Conservation (phyloP, 1,284 basidiomycete species). For the Cystobasidium slooffiae region DNA sequence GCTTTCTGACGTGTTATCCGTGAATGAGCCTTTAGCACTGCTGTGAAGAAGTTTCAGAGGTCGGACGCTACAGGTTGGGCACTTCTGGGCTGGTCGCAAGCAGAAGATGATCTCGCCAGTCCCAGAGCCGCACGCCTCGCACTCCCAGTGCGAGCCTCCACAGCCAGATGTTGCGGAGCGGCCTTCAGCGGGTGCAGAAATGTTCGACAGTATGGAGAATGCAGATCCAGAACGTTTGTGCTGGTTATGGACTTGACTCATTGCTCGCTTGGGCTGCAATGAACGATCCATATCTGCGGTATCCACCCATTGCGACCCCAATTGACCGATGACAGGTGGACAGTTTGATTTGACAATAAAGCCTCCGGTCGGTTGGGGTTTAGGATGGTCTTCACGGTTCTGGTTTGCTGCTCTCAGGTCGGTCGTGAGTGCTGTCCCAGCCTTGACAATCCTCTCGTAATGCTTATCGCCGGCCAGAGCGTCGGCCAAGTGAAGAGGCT, state of each 20-base stretch:
- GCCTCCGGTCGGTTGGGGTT: constrained; percentile 34
- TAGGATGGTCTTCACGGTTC: constrained; percentile 39
- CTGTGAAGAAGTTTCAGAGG: constrained; percentile 27
- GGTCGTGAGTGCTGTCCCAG: constrained; percentile 26
- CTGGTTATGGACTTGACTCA: constrained; percentile 19
- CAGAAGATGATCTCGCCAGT: constrained; percentile 36
- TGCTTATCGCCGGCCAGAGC: constrained; percentile 34
- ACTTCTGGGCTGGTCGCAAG: constrained; percentile 25
- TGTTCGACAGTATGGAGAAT: constrained; percentile 9
- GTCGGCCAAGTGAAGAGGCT: constrained; percentile 37
- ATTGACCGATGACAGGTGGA: constrained; percentile 36
- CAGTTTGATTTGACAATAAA: constrained; percentile 36
- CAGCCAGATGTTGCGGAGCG: background rate
- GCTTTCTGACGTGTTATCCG: background rate
- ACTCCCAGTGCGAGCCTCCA: constrained; percentile 26
- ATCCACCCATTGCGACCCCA: constrained; percentile 28
- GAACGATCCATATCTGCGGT: background rate
- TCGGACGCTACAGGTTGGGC: constrained; percentile 1
- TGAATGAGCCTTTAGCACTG: background rate
- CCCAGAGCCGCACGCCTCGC: constrained; percentile 35
- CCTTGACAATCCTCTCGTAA: constrained; percentile 39
- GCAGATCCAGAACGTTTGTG: constrained; percentile 17
- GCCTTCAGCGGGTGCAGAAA: constrained; percentile 21
- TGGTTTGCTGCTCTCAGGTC: constrained; percentile 36
- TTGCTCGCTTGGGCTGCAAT: constrained; percentile 1